Evolutionary conservation across 305 asterid genomes (phyloP), one percentile per base, ranked within the genome.

Genomic region (Fraxinus platypoda): DNA sequence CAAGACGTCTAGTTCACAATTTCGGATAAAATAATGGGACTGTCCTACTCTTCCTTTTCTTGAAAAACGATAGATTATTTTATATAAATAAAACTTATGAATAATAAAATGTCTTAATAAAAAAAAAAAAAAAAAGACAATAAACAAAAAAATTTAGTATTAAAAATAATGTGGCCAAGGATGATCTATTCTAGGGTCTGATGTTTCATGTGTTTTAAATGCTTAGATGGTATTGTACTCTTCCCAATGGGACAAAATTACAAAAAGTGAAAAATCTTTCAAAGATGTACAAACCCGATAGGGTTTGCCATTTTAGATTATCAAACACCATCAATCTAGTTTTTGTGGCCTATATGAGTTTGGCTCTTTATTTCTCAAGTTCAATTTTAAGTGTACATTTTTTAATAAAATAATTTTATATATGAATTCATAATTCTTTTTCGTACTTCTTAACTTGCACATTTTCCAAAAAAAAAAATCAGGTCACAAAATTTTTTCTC

Each of bases 11-110:
- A 70, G 34, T 62, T 59, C 13, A 17, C 74, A 74, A 34, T 19
- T 72, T 76, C 54, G n/a, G 3, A 34, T 72, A 3, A 75, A 73
- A 25, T 64, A 68, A 19, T 13, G 17, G 11, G 74, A 66, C 46
- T 79, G 83, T 86, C 73, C 76, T 25, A 43, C 3, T 43, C 52
- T 28, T 75, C 31, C 81, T 76, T 43, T 81, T 80, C 64, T 37
- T 78, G 77, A 31, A 71, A 78, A 17, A 17, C 46, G 6, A 43
- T 46, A 76, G 15, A 75, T 75, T 17, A 46, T 26, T 70, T 70
- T 70, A 8, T 9, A 4, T 62, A 25, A 25, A 25, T 62, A 62
- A 64, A 66, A 68, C 7, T 28, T 68, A 23, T 70, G 9, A 66
- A 28, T 30, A 28, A 28, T 13, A 70, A 30, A 25, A 38, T 6